These are phyloP conservation scores for Trichoderma erinaceum DNA, from an alignment of 495 filamentous ascomycete genomes.

Conservation along the genomic window DNA sequence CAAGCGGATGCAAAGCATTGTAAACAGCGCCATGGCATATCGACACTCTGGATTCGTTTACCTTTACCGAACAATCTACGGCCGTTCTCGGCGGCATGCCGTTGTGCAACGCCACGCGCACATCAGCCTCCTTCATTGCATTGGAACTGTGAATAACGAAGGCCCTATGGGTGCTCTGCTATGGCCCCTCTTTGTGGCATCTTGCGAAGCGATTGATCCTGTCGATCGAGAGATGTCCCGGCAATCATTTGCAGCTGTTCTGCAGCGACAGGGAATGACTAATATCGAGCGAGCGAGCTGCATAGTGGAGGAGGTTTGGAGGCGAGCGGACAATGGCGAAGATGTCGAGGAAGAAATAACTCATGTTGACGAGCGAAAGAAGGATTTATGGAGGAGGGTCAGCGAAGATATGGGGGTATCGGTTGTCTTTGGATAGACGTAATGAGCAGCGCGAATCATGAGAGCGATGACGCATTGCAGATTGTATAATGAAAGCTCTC, in stretches of 20 bases:
- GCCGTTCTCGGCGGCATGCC: conserved; percentile 35
- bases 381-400: conserved; percentile 43
- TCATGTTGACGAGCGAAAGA: conserved; percentile 4
- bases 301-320: conserved; percentile 53
- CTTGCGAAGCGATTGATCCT: conserved; percentile 45
- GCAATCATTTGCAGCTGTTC: conserved; percentile 43
- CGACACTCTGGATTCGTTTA: conserved; percentile 56
- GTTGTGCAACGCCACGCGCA: conserved; percentile 48
- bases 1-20: conserved; percentile 34
- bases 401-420: conserved; percentile 46
- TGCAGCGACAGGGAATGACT: conserved; percentile 53
- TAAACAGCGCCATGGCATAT: conserved; percentile 57
- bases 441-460: background rate
- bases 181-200: conserved; percentile 56
- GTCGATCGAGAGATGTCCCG: conserved; percentile 40
- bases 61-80: conserved; percentile 51
- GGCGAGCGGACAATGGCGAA: conserved; percentile 37
- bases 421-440: conserved; percentile 43
- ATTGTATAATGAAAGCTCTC: background rate
- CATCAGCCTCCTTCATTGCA: conserved; percentile 46
- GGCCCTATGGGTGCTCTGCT: conserved; percentile 55
- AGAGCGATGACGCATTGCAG: background rate
- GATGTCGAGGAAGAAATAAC: conserved; percentile 12
- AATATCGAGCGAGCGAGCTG: conserved; percentile 55
- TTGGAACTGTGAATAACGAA: conserved; percentile 41